phyloP scores from a whole-genome alignment of 2,329 filamentous ascomycete species.

The Nakataea oryzae region DNA sequence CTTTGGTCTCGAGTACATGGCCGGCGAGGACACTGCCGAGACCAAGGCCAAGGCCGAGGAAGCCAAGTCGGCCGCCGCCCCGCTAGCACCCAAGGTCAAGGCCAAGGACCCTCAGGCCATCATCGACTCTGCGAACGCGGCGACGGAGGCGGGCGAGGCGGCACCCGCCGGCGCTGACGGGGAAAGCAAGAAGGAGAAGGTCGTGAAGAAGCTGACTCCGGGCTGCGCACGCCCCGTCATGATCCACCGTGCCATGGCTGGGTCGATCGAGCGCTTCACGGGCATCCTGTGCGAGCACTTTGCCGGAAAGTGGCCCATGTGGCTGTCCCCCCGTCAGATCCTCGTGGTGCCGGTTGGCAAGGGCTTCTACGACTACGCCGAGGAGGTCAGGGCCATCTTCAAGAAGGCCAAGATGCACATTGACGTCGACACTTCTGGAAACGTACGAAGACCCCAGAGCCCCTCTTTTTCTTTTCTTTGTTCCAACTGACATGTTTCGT shows the following conservation, averaged over 20 bases:
- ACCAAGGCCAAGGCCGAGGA: slow-evolving; percentile 20
- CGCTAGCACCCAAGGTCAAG: slow-evolving; percentile 1
- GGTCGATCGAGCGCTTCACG: slow-evolving; percentile 51
- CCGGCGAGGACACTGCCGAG: slow-evolving; percentile 46
- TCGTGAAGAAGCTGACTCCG: slow-evolving; percentile 45
- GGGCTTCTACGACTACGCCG: slow-evolving; percentile 60
- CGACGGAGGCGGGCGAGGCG: not conserved
- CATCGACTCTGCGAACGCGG: not conserved
- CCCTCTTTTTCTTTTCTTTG: not conserved
- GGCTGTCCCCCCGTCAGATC: slow-evolving; percentile 76
- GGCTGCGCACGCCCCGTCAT: slow-evolving; percentile 75
- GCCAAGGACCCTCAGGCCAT: slow-evolving; percentile 4
- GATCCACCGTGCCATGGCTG: slow-evolving; percentile 78
- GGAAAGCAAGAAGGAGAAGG: slow-evolving; percentile 26
- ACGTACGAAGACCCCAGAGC: slow-evolving; percentile 21
- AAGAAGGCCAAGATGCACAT: slow-evolving; percentile 58
- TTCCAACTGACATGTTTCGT: not conserved
- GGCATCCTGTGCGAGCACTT: slow-evolving; percentile 78
- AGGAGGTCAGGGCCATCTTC: slow-evolving; percentile 62
- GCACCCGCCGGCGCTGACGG: slow-evolving; percentile 21
- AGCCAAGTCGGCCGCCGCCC: slow-evolving; percentile 3
- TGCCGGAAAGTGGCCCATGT: slow-evolving; percentile 82
- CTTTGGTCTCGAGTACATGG: slow-evolving; percentile 82
- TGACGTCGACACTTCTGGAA: slow-evolving; percentile 61
- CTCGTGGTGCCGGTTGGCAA: slow-evolving; percentile 70